A percentile compares a stretch with the other conserved stretches of the same genome.
Evolutionary conservation across 2,329 filamentous ascomycete species (phyloP).

Genomic region (Exophiala bonariae): DNA sequence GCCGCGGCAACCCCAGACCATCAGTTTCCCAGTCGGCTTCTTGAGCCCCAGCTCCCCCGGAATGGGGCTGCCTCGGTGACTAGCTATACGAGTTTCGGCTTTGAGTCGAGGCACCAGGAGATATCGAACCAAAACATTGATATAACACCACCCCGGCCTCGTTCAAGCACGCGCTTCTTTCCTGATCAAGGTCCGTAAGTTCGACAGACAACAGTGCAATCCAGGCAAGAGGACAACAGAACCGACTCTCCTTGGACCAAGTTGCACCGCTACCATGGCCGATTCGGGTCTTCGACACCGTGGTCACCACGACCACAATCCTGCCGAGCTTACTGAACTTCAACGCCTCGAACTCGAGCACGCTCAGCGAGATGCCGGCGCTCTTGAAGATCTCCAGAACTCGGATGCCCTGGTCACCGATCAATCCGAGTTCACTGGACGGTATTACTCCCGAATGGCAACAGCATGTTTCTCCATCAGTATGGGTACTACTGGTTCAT

Average conservation of each 20-base stretch:
- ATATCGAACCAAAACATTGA: constrained; percentile 6
- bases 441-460: constrained; percentile 1
- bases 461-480: constrained; percentile 3
- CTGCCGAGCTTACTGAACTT: constrained; percentile 5
- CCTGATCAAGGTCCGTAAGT: constrained; percentile 8
- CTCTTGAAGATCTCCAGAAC: constrained; percentile 6
- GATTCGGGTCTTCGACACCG: constrained; percentile 51
- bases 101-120: constrained; percentile 7
- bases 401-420: constrained; percentile 4
- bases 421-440: constrained; percentile 4
- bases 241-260: constrained; percentile 7
- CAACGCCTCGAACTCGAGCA: constrained; percentile 9
- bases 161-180: constrained; percentile 4
- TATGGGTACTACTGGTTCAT: no score
- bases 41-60: constrained; percentile 6
- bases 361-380: constrained; percentile 5
- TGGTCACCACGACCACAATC: constrained; percentile 70
- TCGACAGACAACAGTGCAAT: constrained; percentile 6
- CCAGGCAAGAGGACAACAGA: constrained; percentile 6
- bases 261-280: constrained; percentile 7
- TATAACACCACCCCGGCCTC: constrained; percentile 5
- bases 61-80: constrained; percentile 6
- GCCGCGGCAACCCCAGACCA: constrained; percentile 4
- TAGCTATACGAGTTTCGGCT: constrained; percentile 5
- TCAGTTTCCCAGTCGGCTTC: constrained; percentile 4